phyloP scores from a whole-genome alignment of 176 grass and related monocot genomes.

The Typha latifolia region DNA sequence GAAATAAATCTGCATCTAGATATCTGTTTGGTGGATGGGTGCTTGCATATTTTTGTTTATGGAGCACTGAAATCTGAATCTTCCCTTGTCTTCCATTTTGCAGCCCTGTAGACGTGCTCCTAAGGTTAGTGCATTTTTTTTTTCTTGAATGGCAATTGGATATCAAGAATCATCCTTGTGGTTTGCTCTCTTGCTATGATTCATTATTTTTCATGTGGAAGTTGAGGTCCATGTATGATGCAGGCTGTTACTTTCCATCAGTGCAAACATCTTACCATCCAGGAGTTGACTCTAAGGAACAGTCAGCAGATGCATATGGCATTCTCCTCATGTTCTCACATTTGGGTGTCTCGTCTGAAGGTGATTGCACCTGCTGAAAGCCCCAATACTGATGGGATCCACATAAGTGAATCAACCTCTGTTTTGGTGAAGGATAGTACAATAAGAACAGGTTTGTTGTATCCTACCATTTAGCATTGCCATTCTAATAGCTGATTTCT shows the following conservation, averaged over 20 bases:
- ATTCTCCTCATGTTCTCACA: slow-evolving; percentile 47
- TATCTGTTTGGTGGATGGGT: background rate
- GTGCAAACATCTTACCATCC: slow-evolving; percentile 39
- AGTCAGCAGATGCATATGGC: slow-evolving; percentile 64
- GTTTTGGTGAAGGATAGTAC: slow-evolving; percentile 41
- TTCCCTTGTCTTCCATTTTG: slow-evolving; percentile 4
- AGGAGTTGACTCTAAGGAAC: slow-evolving; percentile 53
- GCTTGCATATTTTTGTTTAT: background rate
- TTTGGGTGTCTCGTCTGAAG: slow-evolving; percentile 47
- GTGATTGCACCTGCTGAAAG: slow-evolving; percentile 67
- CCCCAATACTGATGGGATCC: slow-evolving; percentile 90
- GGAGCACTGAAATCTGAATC: background rate
- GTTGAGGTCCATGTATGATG: background rate
- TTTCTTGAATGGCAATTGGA: background rate
- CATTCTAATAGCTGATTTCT: background rate
- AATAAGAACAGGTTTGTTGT: slow-evolving; percentile 44
- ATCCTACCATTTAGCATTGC: background rate
- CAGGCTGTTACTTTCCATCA: slow-evolving; percentile 72
- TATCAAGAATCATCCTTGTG: slow-evolving; percentile 7
- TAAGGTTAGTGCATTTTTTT: slow-evolving; percentile 22
- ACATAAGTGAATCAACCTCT: slow-evolving; percentile 43
- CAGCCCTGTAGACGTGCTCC: slow-evolving; percentile 53
- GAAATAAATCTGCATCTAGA: background rate
- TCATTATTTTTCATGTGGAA: background rate
- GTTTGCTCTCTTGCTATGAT: background rate